Evolutionary conservation across 495 filamentous ascomycete species (phyloP), one percentile per base, ranked within the genome.

Genomic region (Apiosordaria backusii): DNA sequence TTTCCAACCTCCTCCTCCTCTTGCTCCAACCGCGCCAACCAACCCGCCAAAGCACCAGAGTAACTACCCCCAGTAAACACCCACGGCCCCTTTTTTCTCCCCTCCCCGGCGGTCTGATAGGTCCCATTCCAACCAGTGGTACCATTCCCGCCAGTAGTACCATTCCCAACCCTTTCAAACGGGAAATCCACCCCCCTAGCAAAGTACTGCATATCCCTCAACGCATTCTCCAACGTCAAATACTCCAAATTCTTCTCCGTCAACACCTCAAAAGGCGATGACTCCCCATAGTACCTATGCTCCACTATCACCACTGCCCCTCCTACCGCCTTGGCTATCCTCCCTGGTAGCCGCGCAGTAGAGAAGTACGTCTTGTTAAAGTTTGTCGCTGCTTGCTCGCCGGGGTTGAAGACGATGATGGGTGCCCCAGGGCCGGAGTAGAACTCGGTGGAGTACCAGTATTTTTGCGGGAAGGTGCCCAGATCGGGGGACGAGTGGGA

Each of bases 21-120:
- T 15, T 45, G 9, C 35, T 45, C 35, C 21, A 81, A 76, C 1
- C 78, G 77, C n/a, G 83, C 84, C 6, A 82, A 82, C 88, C 88
- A 90, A 0, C 83, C 87, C 4, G 87, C 71, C 62, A 90, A 74
- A 4, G 87, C 87, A 60, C 88, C 88, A 26, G 84, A 81, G 72
- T 91, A 91, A 4, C 86, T 88, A 50, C 87, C 87, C 40, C 88
- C 88, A 1, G 79, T 78, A 61, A 85, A 81, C 10, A 90, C 76
- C 88, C 88, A 91, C 4, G 88, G 62, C 86, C 82, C 68, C 84
- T 1, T 45, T 18, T 15, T 13, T 2, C 35, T 45, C 35, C 9
- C 9, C 5, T 6, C 0, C 35, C 35, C 35, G 35, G 35, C n/a
- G n/a, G n/a, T n/a, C n/a, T n/a, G n/a, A n/a, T n/a, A n/a, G n/a